Percentiles rank a stretch among this genome's conserved stretches.
Evolutionary conservation across 2,329 filamentous ascomycete genomes (phyloP).

Genomic region (Pseudogymnoascus verrucosus): DNA sequence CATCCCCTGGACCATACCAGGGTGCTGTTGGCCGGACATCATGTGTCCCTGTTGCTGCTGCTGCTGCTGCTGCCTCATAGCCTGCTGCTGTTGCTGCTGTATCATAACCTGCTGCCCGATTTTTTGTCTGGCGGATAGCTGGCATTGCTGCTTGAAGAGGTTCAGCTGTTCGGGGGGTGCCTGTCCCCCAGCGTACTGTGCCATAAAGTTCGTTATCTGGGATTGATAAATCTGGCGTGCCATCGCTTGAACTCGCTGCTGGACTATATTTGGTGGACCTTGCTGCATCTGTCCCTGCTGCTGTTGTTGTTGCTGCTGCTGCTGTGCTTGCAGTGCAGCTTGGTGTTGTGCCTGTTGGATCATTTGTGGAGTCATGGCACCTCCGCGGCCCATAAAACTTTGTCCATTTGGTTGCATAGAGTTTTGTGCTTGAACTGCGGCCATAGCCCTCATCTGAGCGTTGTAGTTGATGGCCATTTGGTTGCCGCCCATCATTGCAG

Average conservation of each 20-base stretch:
- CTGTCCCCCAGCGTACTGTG: constrained; percentile 14
- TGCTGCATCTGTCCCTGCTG: constrained; percentile 35
- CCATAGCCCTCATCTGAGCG: constrained; percentile 19
- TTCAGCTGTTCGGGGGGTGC: constrained; percentile 5
- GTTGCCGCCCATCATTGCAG: constrained; percentile 17
- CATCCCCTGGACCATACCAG: constrained; percentile 12
- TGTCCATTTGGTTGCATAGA: constrained; percentile 22
- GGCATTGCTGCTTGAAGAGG: constrained; percentile 14
- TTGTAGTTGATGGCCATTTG: constrained; percentile 18
- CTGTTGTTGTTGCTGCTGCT: constrained; percentile 30
- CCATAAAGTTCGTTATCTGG: constrained; percentile 33
- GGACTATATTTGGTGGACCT: not conserved
- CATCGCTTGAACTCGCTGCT: not conserved
- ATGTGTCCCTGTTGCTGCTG: constrained; percentile 21
- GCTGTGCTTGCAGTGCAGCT: constrained; percentile 26
- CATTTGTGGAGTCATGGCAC: constrained; percentile 32
- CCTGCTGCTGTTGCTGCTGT: constrained; percentile 25
- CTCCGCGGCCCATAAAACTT: constrained; percentile 28
- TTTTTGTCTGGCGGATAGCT: constrained; percentile 24
- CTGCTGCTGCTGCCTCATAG: constrained; percentile 32
- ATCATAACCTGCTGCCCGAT: constrained; percentile 27
- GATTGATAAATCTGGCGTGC: constrained; percentile 26
- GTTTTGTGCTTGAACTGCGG: constrained; percentile 11
- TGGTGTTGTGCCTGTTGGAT: constrained; percentile 28
- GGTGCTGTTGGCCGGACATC: constrained; percentile 19